Evolutionary conservation across 768 basidiomycete genomes (phyloP).

Genomic region (Suillus brevipes): DNA sequence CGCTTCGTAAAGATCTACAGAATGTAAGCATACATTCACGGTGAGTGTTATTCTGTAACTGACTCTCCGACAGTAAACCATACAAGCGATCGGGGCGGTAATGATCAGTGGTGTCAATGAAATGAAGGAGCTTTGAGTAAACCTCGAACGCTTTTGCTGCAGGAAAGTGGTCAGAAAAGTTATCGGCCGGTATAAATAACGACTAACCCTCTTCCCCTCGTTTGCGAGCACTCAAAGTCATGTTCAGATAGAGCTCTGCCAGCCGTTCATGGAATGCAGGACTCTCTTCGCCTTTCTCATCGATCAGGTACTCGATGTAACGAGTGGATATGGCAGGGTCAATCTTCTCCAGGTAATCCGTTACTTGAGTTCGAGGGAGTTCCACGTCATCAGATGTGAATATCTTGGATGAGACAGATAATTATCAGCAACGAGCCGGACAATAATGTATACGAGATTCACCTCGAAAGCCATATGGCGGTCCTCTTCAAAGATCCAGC

Average conservation of each 20-base stretch:
- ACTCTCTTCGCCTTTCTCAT: constrained; percentile 66
- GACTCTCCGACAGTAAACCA: constrained; percentile 81
- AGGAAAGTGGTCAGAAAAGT: constrained; percentile 9
- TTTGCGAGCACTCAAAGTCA: constrained; percentile 60
- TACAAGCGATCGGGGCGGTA: constrained; percentile 83
- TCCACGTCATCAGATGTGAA: constrained; percentile 96
- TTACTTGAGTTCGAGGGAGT: constrained; percentile 74
- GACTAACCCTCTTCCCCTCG: constrained; percentile 57
- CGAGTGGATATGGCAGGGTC: constrained; percentile 67
- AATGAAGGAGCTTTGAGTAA: constrained; percentile 73
- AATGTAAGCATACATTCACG: neutral
- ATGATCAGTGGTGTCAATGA: constrained; percentile 67
- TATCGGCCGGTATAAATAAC: neutral
- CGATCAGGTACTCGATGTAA: constrained; percentile 85
- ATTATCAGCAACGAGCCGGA: neutral
- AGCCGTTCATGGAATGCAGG: constrained; percentile 83
- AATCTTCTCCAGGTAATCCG: constrained; percentile 74
- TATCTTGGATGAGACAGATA: constrained; percentile 51
- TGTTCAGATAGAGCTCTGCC: constrained; percentile 80
- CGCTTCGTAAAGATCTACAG: constrained; percentile 81
- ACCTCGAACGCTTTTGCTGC: constrained; percentile 49
- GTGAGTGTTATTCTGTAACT: constrained; percentile 12
- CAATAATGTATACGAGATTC: constrained; percentile 8
- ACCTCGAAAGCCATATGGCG: constrained; percentile 77
- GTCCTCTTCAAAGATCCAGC: constrained; percentile 84